Conservation (phyloP, 345 rosid species). For the Limnanthes douglasii region DNA sequence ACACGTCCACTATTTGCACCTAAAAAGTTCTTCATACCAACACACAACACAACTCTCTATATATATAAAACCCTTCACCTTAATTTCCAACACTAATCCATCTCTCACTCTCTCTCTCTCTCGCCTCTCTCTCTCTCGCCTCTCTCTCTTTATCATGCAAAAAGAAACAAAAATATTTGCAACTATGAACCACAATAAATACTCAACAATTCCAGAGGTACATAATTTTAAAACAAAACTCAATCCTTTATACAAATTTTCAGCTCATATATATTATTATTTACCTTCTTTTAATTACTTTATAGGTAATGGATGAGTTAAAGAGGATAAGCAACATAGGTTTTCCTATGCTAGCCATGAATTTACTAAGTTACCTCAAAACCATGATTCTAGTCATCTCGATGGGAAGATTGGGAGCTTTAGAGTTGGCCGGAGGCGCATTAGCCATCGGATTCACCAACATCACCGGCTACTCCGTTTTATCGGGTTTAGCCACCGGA, state of each 20-base stretch:
- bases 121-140: too few species aligned
- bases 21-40: too few species aligned
- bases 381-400: slow-evolving; percentile 65
- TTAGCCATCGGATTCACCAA: slow-evolving; percentile 86
- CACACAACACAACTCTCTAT: too few species aligned
- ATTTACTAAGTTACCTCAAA: slow-evolving; percentile 53
- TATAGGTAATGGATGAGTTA: slow-evolving; percentile 60
- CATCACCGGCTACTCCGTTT: slow-evolving; percentile 83
- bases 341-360: slow-evolving; percentile 60
- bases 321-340: slow-evolving; percentile 48
- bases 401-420: slow-evolving; percentile 82
- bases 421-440: slow-evolving; percentile 90
- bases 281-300: background rate
- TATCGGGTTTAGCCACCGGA: slow-evolving; percentile 79
- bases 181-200: slow-evolving; percentile 16
- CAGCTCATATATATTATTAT: background rate
- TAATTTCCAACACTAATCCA: too few species aligned
- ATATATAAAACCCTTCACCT: too few species aligned
- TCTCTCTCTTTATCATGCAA: too few species aligned
- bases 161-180: too few species aligned
- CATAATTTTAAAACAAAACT: slow-evolving; percentile 3
- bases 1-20: too few species aligned
- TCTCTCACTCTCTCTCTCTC: too few species aligned
- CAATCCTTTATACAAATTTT: background rate
- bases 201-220: slow-evolving; percentile 67